phyloP scores from a whole-genome alignment of 2,329 filamentous ascomycete species.

The Huntiella moniliformis region DNA sequence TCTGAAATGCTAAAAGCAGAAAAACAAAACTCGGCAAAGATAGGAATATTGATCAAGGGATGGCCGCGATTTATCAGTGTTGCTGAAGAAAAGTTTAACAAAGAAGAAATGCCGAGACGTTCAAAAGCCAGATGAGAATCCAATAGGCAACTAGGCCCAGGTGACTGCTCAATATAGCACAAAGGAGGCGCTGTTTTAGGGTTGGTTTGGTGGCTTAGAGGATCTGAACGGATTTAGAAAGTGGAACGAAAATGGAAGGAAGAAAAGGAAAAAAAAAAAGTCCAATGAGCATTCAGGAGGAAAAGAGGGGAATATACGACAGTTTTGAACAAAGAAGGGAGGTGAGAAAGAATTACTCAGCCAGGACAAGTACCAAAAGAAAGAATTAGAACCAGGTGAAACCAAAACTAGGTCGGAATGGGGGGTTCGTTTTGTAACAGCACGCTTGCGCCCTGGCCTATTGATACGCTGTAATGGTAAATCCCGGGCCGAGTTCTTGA shows the following conservation, averaged over 20 bases:
- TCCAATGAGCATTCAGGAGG: background rate
- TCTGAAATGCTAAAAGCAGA: background rate
- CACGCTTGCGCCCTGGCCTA: too few relatives aligned
- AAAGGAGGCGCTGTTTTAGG: background rate
- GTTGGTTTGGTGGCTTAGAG: background rate
- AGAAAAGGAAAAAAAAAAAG: slow-evolving; percentile 1
- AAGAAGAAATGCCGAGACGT: background rate
- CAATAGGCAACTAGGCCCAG: too few relatives aligned
- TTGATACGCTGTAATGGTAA: too few relatives aligned
- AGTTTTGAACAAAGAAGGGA: background rate
- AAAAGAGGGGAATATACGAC: background rate
- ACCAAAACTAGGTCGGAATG: background rate
- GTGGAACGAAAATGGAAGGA: background rate
- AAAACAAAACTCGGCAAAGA: background rate
- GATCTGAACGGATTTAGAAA: background rate
- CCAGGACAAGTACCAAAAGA: background rate
- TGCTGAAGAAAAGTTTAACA: background rate
- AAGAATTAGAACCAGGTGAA: background rate
- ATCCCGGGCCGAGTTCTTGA: too few relatives aligned
- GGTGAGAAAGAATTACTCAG: background rate
- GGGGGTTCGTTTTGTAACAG: too few relatives aligned
- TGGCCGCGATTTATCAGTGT: too few relatives aligned
- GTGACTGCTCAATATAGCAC: too few relatives aligned
- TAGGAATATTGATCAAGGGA: background rate
- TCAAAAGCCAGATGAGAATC: background rate